Evolutionary conservation across 345 rosid genomes (phyloP), one percentile per base, ranked within the genome.

Genomic region (Kandelia obovata): DNA sequence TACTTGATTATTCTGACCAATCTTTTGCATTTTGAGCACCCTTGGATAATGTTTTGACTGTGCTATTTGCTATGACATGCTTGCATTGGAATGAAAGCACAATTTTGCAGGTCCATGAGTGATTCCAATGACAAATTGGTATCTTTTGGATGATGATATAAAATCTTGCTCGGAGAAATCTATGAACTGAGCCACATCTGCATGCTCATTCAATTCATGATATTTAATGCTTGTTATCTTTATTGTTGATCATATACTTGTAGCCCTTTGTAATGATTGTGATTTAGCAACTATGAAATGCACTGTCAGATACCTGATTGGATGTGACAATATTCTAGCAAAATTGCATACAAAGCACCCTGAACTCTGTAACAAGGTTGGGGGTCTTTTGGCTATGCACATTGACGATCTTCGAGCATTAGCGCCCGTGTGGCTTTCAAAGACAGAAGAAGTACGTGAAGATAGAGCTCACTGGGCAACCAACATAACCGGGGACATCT

Each of bases 351-450:
- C 98, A 5, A 85, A 77, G 58, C 90, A 90, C 82, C 89, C 98
- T 0, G 83, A 90, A 70, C 86, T 83, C 55, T 95, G 99, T 74
- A 92, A 95, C 83, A 95, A 92, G 87, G 99, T 92, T 58, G 99
- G 99, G 58, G 98, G 99, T 58, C 97, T 95, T 81, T 81, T 95
- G 72, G 98, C 96, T 68, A 92, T 95, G 98, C 97, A 92, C 77
- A 89, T 92, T 26, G 92, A 95, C 76, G 99, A 95, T 79, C 98
- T 92, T 66, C 90, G 88, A 17, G 85, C 84, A 78, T 55, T 95
- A 61, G 97, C 99, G 17, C 98, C 99, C 58, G 57, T 90, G 74
- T 95, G 99, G 99, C 96, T 95, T 32, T 86, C 98, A 43, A 95
- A 95, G 87, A 95, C 98, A 0, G 98, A 92, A 86, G 98, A 92